Evolutionary conservation across 2,329 filamentous ascomycete species (phyloP).

Genomic region (Epichloe typhina): DNA sequence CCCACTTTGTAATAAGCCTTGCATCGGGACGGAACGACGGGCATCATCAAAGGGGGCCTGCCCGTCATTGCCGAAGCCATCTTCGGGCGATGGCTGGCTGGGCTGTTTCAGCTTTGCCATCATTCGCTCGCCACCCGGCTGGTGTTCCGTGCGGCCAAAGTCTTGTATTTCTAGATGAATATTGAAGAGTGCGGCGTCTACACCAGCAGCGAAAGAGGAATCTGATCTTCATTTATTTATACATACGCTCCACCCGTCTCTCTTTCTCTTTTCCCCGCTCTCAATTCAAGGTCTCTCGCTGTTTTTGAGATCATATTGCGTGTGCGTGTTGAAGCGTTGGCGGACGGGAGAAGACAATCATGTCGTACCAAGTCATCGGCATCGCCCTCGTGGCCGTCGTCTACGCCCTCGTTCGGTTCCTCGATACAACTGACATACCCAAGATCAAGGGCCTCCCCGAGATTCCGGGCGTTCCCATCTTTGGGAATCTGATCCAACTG

Average conservation of each 20-base stretch:
- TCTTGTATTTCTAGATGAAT: too few species aligned
- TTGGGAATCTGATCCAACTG: slow-evolving; percentile 50
- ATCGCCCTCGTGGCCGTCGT: slow-evolving; percentile 7
- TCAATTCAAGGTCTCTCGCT: background rate
- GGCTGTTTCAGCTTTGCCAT: too few species aligned
- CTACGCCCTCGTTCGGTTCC: slow-evolving; percentile 16
- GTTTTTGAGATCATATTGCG: background rate
- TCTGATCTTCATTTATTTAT: too few species aligned
- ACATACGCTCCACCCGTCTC: too few species aligned
- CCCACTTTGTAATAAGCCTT: too few species aligned
- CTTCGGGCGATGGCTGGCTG: background rate
- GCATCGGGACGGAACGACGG: too few species aligned
- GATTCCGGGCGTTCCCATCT: slow-evolving; percentile 46
- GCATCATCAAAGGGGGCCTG: too few species aligned
- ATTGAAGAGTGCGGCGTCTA: too few species aligned
- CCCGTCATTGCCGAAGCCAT: background rate
- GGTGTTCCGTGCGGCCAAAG: too few species aligned
- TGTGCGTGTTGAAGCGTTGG: background rate
- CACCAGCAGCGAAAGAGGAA: too few species aligned
- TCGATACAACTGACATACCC: slow-evolving; percentile 39
- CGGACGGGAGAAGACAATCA: background rate
- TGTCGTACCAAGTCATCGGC: slow-evolving; percentile 10
- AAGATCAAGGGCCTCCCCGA: slow-evolving; percentile 48
- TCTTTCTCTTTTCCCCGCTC: too few species aligned
- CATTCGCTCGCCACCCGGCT: too few species aligned